Base-by-base conservation (phyloP, 2,329 filamentous ascomycete genomes). In the Apiospora arundinis region DNA sequence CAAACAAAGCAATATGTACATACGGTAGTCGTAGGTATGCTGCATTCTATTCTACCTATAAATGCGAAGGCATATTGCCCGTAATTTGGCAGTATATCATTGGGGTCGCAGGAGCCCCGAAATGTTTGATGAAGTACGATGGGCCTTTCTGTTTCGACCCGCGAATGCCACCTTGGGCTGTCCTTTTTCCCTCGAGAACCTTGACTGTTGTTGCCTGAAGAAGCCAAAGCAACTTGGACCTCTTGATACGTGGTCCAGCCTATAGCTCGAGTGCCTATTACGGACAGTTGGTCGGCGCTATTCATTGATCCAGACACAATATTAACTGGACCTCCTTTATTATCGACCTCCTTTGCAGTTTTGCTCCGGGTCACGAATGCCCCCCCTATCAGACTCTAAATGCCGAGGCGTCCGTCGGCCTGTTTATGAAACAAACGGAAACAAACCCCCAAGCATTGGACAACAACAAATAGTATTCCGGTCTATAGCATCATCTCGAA, bases 351-450 rank as follows among this genome's bases (percentile, higher is more conserved):
- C 28, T 63, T 63, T 40, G 56, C 56, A n/a, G 18, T n/a, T 14
- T 25, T 60, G 56, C 16, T 63, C 37, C 52, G 28, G 52, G 28
- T 14, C 28, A 21, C 25, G 28, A 60, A 60, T n/a, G 14, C 16
- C 52, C 28, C 46, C 65, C 68, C 32, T 32, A 32, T 32, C 32
- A 32, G 32, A 68, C 44, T 45, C 42, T 40, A 67, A 52, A 56
- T 45, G 69, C 69, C 68, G 68, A 56, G 49, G 49, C 40, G 49
- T 63, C 68, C 68, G 68, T 45, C 37, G 32, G 46, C 12, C 49
- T 44, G 49, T 49, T 46, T 42, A 28, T 48, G 65, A 48, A 45
- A 48, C 65, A 45, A 45, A 37, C 23, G 42, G 32, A 23, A 45
- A 40, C 18, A 32, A 32, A 18, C 56, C 56, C 52, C 52, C 25